Base-by-base conservation (phyloP, 352 stramenopile species). In the Saprolegnia parasitica region DNA sequence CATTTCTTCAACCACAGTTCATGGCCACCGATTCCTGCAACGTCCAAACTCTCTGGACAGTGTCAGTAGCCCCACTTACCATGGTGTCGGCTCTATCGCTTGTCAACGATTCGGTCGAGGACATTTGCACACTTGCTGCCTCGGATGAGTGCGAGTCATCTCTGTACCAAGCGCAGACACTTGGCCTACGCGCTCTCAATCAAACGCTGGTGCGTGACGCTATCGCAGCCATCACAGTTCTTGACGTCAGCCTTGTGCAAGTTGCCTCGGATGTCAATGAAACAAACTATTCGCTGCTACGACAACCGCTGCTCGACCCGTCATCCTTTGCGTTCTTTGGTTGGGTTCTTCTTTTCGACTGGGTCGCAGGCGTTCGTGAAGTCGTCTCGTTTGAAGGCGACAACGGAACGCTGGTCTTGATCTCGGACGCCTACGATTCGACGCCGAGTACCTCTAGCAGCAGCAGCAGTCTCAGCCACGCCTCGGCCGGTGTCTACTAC, bases 341-440 rank as follows among this genome's bases (percentile, higher is more conserved):
- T 8, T 68, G 62, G 62, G 32, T 57, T 15, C 15, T 16, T 29
- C 29, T 67, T 54, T 67, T 52, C 26, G 60, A 67, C 8, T 67
- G 60, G 60, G 47, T 55, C 24, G n/a, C 24, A 29, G 24, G 47
- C n/a, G 24, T 55, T 23, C 47, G 47, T 55, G 47, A 55, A 55
- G 47, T 55, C 5, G 2, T 55, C 5, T 55, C 47, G 24, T 29
- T 55, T 29, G 47, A 55, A 5, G 47, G 47, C 24, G 47, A 55
- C 24, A 55, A 55, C 24, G 47, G 47, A 5, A 55, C 47, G n/a
- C 24, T 55, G 2, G 47, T 55, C n/a, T 29, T 55, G n/a, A 55
- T 55, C n/a, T 55, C 47, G 24, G 47, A 55, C n/a, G 47, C 47
- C 24, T 55, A 55, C 5, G 24, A 29, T 55, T 6, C 29, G 29